phyloP scores from a whole-genome alignment of 2,329 filamentous ascomycete genomes.

The Fusarium protoensiforme region DNA sequence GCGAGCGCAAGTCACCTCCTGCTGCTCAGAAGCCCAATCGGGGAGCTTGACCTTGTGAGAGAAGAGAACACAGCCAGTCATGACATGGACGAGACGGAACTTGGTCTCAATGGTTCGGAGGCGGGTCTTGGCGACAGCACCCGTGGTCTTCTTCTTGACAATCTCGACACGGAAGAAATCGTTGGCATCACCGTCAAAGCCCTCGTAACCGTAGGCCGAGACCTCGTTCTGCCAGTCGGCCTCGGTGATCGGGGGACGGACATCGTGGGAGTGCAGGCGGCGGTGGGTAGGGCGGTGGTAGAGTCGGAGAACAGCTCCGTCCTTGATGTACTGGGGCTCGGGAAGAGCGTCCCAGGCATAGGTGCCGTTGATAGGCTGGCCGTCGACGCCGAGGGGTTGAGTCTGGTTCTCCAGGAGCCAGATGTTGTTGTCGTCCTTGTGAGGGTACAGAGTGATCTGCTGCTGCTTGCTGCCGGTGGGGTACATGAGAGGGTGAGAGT shows the following conservation, averaged over 20 bases:
- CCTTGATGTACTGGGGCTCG: slow-evolving; percentile 75
- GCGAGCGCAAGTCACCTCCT: slow-evolving; percentile 97
- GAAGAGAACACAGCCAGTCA: slow-evolving; percentile 96
- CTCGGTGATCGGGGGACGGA: slow-evolving; percentile 86
- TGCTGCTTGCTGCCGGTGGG: slow-evolving; percentile 98
- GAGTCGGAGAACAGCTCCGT: slow-evolving; percentile 83
- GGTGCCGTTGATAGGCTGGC: slow-evolving; percentile 82
- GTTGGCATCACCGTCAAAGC: slow-evolving; percentile 96
- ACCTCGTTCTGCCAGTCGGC: slow-evolving; percentile 96
- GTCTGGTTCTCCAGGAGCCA: slow-evolving; percentile 97
- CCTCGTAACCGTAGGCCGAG: slow-evolving; percentile 96
- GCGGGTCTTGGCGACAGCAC: slow-evolving; percentile 81
- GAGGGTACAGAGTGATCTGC: slow-evolving; percentile 96
- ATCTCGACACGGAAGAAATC: slow-evolving; percentile 97
- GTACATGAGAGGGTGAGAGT: slow-evolving; percentile 98
- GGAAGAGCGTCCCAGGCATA: slow-evolving; percentile 82
- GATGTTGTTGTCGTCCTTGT: slow-evolving; percentile 98
- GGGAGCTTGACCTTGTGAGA: slow-evolving; percentile 99
- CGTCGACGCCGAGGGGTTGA: slow-evolving; percentile 82
- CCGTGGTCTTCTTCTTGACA: slow-evolving; percentile 86
- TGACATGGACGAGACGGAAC: slow-evolving; percentile 93
- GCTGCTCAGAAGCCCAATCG: slow-evolving; percentile 97
- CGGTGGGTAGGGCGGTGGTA: slow-evolving; percentile 88
- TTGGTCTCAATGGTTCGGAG: slow-evolving; percentile 96
- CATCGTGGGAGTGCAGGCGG: slow-evolving; percentile 95